Evolutionary conservation across 306 rosid species (phyloP).

Genomic region (Crataegus laevigata): DNA sequence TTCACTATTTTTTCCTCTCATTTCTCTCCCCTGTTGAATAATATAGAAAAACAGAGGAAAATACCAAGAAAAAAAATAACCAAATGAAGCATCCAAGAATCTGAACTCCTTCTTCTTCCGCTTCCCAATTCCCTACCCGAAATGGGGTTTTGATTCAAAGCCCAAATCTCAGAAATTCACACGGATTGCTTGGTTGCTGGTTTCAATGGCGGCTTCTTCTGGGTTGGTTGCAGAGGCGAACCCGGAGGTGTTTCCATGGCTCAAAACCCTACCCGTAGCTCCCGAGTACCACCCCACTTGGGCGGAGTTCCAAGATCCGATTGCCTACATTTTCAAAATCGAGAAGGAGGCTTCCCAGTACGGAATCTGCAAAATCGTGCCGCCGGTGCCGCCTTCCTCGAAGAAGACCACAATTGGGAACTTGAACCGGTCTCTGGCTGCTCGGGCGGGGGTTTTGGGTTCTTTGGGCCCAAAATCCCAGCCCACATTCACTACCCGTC

Average conservation of each 20-base stretch:
- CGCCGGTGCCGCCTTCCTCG: conserved; percentile 70
- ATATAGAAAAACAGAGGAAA: conserved; percentile 41
- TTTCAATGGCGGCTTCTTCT: conserved; percentile 24
- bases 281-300: conserved; percentile 74
- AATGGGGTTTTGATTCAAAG: conserved; percentile 32
- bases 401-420: conserved; percentile 78
- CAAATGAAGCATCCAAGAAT: conserved; percentile 28
- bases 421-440: conserved; percentile 54
- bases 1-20: conserved; percentile 3
- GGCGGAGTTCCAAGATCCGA: conserved; percentile 95
- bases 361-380: conserved; percentile 96
- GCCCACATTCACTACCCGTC: conserved; percentile 96
- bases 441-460: conserved; percentile 34
- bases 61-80: conserved; percentile 1
- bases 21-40: conserved; percentile 35
- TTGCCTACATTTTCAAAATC: conserved; percentile 95
- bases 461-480: conserved; percentile 22
- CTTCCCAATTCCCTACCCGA: neutral
- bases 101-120: conserved; percentile 15
- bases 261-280: conserved; percentile 74
- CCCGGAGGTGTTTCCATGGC: conserved; percentile 81
- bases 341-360: conserved; percentile 88
- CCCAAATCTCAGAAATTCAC: conserved; percentile 13
- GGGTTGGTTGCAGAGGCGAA: conserved; percentile 41
- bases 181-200: neutral